phyloP scores from a whole-genome alignment of 495 filamentous ascomycete genomes.

The Evansstolkia leycettana region DNA sequence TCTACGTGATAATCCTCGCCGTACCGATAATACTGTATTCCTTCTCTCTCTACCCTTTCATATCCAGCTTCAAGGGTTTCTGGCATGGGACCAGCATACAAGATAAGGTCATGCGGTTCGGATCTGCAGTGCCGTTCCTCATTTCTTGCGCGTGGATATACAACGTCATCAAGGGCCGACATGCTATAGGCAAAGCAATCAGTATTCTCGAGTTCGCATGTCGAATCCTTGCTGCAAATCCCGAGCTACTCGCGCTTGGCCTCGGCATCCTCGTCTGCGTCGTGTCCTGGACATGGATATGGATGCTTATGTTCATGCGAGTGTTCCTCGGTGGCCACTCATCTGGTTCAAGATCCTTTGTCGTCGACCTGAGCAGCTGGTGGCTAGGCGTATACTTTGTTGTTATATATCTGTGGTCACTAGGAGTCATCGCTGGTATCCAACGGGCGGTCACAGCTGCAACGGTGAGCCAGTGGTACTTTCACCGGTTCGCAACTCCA shows the following conservation, averaged over 20 bases:
- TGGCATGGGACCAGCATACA: conserved; percentile 62
- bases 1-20: conserved; percentile 63
- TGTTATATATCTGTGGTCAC: conserved; percentile 88
- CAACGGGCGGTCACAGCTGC: conserved; percentile 88
- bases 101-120: conserved; percentile 82
- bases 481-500: conserved; percentile 77
- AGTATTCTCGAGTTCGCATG: conserved; percentile 84
- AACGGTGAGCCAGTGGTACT: conserved; percentile 97
- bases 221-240: conserved; percentile 73
- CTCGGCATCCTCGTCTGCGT: conserved; percentile 64
- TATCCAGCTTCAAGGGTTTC: conserved; percentile 71
- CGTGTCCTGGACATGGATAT: conserved; percentile 85
- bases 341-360: conserved; percentile 47
- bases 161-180: conserved; percentile 64
- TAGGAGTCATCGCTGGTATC: conserved; percentile 71
- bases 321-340: conserved; percentile 83
- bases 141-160: conserved; percentile 71
- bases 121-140: conserved; percentile 61
- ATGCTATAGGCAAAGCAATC: conserved; percentile 66
- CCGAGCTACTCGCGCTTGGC: conserved; percentile 70
- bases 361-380: conserved; percentile 80
- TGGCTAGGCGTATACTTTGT: conserved; percentile 84
- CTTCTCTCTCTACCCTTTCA: conserved; percentile 82
- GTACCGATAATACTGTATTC: conserved; percentile 78
- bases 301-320: conserved; percentile 93